A percentile compares a stretch with the other conserved stretches of the same genome.
These are phyloP conservation scores for Fusarium euwallaceae DNA, from an alignment of 2,329 filamentous ascomycete genomes.

Conservation along the genomic window DNA sequence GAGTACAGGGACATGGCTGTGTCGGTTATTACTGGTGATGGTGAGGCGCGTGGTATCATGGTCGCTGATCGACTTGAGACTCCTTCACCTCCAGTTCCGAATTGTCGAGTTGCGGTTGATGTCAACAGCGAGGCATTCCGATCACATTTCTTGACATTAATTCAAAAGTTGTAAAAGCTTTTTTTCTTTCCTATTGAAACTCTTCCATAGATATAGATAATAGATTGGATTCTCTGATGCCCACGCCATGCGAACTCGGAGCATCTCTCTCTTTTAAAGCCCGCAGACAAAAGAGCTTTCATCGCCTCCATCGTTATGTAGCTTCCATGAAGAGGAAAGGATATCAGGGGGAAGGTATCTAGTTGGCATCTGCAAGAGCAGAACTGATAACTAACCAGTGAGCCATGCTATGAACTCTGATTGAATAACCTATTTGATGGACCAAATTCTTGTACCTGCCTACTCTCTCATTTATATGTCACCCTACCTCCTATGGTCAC, in stretches of 20 bases:
- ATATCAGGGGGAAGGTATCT: too few species aligned
- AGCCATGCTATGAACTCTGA: too few species aligned
- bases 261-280: not conserved
- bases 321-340: too few species aligned
- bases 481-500: too few species aligned
- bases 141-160: slow-evolving; percentile 3
- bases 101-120: slow-evolving; percentile 17
- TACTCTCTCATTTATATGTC: too few species aligned
- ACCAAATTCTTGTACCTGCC: too few species aligned
- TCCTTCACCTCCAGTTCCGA: slow-evolving; percentile 10
- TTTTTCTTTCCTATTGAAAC: not conserved
- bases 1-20: slow-evolving; percentile 17
- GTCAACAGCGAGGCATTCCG: slow-evolving; percentile 15
- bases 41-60: slow-evolving; percentile 16
- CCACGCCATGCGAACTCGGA: not conserved
- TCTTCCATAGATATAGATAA: not conserved
- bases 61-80: slow-evolving; percentile 17
- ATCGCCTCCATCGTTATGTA: too few species aligned
- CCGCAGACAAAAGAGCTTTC: too few species aligned
- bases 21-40: slow-evolving; percentile 17
- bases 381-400: too few species aligned
- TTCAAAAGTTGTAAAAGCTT: not conserved
- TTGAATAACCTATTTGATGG: too few species aligned
- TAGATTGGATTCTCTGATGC: not conserved
- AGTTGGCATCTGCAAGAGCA: too few species aligned